Conservation (phyloP, 352 stramenopile species). For the Saprolegnia parasitica region DNA sequence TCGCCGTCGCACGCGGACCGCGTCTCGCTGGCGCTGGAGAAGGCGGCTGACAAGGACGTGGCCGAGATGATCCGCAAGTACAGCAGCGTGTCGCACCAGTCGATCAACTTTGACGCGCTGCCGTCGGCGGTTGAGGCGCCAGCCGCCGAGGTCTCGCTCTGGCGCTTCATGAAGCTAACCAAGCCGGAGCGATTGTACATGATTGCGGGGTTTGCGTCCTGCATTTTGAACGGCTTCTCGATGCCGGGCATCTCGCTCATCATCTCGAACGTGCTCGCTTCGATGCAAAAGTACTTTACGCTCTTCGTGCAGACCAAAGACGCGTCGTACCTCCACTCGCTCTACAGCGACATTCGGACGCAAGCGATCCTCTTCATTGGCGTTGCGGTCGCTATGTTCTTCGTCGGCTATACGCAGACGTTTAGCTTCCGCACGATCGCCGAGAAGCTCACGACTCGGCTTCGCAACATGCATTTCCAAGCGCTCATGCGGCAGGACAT, state of each 20-base stretch:
- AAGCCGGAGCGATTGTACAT: constrained; percentile 15
- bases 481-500: constrained; percentile 48
- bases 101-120: not conserved
- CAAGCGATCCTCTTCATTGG: constrained; percentile 42
- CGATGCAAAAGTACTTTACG: constrained; percentile 38
- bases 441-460: constrained; percentile 46
- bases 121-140: not conserved
- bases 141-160: constrained; percentile 7
- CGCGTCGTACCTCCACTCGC: constrained; percentile 31
- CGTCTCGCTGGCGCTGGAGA: constrained; percentile 1
- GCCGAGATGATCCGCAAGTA: constrained; percentile 27
- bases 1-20: not conserved
- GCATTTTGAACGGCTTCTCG: constrained; percentile 21
- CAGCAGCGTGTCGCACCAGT: constrained; percentile 14
- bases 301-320: constrained; percentile 31
- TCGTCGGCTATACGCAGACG: constrained; percentile 33
- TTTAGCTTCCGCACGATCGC: constrained; percentile 48
- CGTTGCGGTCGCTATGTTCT: constrained; percentile 34
- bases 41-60: not conserved
- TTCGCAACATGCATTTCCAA: constrained; percentile 48
- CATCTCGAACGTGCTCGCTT: constrained; percentile 32
- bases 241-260: constrained; percentile 26
- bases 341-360: constrained; percentile 40
- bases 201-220: constrained; percentile 17
- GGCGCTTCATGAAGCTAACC: constrained; percentile 22